Evolutionary conservation across 2,329 filamentous ascomycete genomes (phyloP).

Genomic region (Pseudogymnoascus sp.): DNA sequence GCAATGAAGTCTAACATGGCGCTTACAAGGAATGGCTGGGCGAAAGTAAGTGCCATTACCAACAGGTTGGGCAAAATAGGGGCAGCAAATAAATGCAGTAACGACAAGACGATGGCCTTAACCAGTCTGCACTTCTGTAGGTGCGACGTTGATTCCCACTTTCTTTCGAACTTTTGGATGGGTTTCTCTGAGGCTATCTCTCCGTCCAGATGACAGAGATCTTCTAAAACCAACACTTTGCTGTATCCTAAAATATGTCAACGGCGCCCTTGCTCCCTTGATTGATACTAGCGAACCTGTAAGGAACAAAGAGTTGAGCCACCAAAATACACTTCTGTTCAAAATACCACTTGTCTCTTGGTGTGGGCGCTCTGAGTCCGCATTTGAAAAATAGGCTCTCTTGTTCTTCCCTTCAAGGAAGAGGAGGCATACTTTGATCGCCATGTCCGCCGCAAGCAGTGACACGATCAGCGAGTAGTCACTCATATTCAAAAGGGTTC

Average conservation of each 20-base stretch:
- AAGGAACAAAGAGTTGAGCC: not conserved
- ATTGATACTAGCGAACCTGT: not conserved
- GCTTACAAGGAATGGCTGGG: not conserved
- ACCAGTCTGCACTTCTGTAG: not conserved
- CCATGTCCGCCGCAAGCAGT: not conserved
- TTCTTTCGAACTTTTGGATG: not conserved
- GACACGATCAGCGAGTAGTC: not conserved
- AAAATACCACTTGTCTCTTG: constrained; percentile 2
- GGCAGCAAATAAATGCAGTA: not conserved
- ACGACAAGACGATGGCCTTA: not conserved
- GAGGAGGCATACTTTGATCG: not conserved
- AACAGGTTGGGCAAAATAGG: not conserved
- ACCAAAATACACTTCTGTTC: not conserved
- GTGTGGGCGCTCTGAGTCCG: not conserved
- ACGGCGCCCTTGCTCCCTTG: not conserved
- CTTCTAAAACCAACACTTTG: not conserved
- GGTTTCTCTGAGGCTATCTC: not conserved
- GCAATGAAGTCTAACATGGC: not conserved
- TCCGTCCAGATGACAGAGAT: not conserved
- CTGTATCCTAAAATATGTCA: not conserved
- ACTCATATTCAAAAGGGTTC: not conserved
- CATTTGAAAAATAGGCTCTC: not conserved
- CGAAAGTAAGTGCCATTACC: not conserved
- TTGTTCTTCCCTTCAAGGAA: constrained; percentile 1
- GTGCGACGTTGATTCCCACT: not conserved